Evolutionary conservation across 331 rosid species (phyloP).

Genomic region (Stylosanthes scabra): DNA sequence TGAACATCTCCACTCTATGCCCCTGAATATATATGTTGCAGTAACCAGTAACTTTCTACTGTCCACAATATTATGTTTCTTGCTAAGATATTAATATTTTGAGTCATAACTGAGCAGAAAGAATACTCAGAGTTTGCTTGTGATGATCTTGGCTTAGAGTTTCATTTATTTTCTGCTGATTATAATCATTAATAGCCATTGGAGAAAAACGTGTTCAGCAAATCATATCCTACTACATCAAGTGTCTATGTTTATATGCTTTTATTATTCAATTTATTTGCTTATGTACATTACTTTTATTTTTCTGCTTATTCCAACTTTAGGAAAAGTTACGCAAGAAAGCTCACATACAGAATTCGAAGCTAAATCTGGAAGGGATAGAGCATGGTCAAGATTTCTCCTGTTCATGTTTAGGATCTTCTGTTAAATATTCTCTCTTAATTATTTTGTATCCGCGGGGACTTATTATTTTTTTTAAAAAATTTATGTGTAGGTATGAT

Average conservation of each 20-base stretch:
- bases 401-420: conserved; percentile 39
- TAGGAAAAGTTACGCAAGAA: conserved; percentile 70
- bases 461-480: conserved; percentile 27
- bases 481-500: conserved; percentile 66
- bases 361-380: conserved; percentile 98
- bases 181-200: conserved; percentile 28
- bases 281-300: conserved; percentile 25
- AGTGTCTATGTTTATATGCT: conserved; percentile 17
- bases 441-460: conserved; percentile 29
- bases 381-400: conserved; percentile 88
- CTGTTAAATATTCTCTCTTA: conserved; percentile 9
- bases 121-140: not conserved
- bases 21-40: conserved; percentile 5
- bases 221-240: conserved; percentile 5
- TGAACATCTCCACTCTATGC: conserved; percentile 5
- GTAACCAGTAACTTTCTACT: conserved; percentile 2
- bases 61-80: conserved; percentile 18
- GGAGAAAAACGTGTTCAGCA: not conserved
- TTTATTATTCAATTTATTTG: conserved; percentile 21
- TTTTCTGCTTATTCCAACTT: conserved; percentile 52
- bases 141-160: conserved; percentile 19
- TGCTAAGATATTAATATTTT: conserved; percentile 12
- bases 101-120: not conserved
- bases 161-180: not conserved
- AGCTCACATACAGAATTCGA: conserved; percentile 78